Conservation (phyloP, 208 protist genomes). For the Trypanosoma theileri region DNA sequence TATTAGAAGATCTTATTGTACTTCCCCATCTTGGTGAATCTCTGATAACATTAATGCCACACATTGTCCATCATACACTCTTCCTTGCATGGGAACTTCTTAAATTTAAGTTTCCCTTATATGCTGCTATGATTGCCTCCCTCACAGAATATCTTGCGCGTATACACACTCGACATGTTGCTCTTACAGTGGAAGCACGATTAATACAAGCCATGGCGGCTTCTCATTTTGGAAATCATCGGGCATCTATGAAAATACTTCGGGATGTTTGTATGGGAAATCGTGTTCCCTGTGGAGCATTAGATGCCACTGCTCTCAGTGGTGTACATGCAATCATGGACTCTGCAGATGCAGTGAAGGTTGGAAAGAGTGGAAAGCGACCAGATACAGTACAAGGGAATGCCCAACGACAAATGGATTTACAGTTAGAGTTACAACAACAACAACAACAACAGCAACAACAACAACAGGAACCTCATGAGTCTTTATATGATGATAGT, state of each 20-base stretch:
- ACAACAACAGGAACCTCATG: conserved; percentile 2
- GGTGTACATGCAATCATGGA: conserved; percentile 13
- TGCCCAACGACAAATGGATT: conserved; percentile 1
- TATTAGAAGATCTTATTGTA: conserved; percentile 32
- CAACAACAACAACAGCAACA: conserved; percentile 1
- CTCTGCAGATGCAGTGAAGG: conserved; percentile 15
- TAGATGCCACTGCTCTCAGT: conserved; percentile 19
- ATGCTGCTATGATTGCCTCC: conserved; percentile 51
- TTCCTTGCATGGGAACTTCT: conserved; percentile 54
- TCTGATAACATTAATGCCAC: conserved; percentile 32
- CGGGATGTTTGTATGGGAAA: conserved; percentile 54
- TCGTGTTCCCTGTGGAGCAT: conserved; percentile 38
- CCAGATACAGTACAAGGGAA: neutral
- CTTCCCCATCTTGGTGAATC: conserved; percentile 31
- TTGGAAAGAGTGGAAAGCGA: neutral
- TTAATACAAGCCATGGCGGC: conserved; percentile 65
- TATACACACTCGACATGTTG: conserved; percentile 41
- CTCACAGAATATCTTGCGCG: conserved; percentile 70
- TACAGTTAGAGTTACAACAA: neutral
- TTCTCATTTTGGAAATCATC: conserved; percentile 48
- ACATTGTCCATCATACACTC: conserved; percentile 53
- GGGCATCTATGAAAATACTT: conserved; percentile 57
- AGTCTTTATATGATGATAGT: conserved; percentile 40
- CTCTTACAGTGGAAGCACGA: conserved; percentile 54
- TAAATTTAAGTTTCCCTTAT: conserved; percentile 41